Conservation (phyloP, 768 basidiomycete genomes). For the Amanita pseudoporphyria region DNA sequence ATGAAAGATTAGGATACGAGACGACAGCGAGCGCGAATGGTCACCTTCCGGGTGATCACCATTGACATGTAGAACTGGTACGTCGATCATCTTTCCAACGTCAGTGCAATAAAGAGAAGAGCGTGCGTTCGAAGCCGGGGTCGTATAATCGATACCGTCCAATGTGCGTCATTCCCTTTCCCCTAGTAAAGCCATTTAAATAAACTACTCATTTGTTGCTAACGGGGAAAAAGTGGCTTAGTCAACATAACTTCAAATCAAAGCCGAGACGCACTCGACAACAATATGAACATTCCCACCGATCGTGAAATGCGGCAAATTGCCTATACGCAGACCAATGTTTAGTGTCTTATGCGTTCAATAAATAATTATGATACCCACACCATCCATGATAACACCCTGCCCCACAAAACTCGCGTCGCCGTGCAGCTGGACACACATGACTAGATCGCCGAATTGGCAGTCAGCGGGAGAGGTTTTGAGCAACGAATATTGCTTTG, state of each 20-base stretch:
- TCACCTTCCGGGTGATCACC: constrained; percentile 83
- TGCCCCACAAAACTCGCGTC: constrained; percentile 91
- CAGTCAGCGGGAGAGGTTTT: constrained; percentile 50
- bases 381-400: too few species aligned
- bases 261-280: constrained; percentile 57
- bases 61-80: constrained; percentile 85
- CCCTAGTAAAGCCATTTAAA: neutral
- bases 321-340: constrained; percentile 36
- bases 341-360: neutral
- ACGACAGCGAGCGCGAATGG: constrained; percentile 6
- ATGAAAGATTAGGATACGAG: neutral
- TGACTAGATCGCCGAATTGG: constrained; percentile 56
- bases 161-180: neutral
- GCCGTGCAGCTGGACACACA: constrained; percentile 88
- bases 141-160: constrained; percentile 82
- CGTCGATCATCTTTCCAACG: constrained; percentile 83
- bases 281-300: constrained; percentile 89
- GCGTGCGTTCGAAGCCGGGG: constrained; percentile 74
- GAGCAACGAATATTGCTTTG: constrained; percentile 79
- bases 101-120: constrained; percentile 87
- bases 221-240: constrained; percentile 1
- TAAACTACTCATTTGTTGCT: constrained; percentile 46
- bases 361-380: constrained; percentile 19
- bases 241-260: neutral
- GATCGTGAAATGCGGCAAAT: constrained; percentile 84